These are phyloP conservation scores for Annulohypoxylon truncatum DNA, from an alignment of 2,329 filamentous ascomycete species.

Conservation along the genomic window DNA sequence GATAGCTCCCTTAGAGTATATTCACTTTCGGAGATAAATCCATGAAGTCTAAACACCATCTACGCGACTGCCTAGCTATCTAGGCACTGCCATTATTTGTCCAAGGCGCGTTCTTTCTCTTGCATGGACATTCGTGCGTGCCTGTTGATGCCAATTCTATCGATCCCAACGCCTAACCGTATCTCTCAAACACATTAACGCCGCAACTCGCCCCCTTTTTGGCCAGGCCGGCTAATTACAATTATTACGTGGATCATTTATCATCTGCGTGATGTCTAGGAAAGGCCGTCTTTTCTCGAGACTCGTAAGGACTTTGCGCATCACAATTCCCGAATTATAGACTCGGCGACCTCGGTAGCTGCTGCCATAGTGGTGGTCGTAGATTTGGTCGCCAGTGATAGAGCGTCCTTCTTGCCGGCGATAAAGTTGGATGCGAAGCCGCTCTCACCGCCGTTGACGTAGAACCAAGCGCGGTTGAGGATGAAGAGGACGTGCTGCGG, in stretches of 20 bases:
- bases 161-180: slow-evolving; percentile 31
- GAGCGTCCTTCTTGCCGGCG: slow-evolving; percentile 58
- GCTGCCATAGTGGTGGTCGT: slow-evolving; percentile 44
- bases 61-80: slow-evolving; percentile 16
- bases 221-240: slow-evolving; percentile 37
- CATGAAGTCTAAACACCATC: slow-evolving; percentile 20
- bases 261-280: slow-evolving; percentile 11
- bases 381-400: slow-evolving; percentile 54
- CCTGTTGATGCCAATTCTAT: slow-evolving; percentile 28
- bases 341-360: slow-evolving; percentile 45
- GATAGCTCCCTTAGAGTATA: slow-evolving; percentile 71
- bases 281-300: neutral
- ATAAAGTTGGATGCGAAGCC: slow-evolving; percentile 49
- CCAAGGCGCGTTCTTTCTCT: neutral
- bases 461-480: slow-evolving; percentile 89
- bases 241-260: slow-evolving; percentile 41
- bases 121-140: slow-evolving; percentile 7
- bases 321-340: slow-evolving; percentile 55
- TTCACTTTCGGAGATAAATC: slow-evolving; percentile 51
- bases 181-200: slow-evolving; percentile 26
- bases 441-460: slow-evolving; percentile 82
- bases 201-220: slow-evolving; percentile 25
- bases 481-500: slow-evolving; percentile 90
- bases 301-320: neutral
- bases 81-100: slow-evolving; percentile 1